Percentiles rank a stretch among this genome's conserved stretches.
phyloP scores from a whole-genome alignment of 2,329 filamentous ascomycete genomes.

The Paraphaeosphaeria sporulosa region DNA sequence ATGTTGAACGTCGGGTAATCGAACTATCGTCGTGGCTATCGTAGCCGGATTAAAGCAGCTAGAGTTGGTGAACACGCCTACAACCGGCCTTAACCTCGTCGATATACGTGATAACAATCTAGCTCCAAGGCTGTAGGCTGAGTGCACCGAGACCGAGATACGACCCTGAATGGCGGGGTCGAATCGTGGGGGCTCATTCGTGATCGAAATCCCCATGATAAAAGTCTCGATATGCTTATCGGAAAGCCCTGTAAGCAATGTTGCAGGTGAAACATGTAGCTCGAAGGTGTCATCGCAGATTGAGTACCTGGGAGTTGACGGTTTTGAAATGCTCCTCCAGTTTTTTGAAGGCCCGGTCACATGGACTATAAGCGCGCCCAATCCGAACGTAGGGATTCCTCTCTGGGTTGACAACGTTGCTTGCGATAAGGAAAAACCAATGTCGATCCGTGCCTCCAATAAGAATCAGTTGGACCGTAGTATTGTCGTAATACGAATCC shows the following conservation, averaged over 20 bases:
- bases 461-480: constrained; percentile 6
- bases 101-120: background rate
- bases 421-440: constrained; percentile 15
- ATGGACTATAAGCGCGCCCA: constrained; percentile 10
- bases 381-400: constrained; percentile 13
- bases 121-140: background rate
- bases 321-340: constrained; percentile 7
- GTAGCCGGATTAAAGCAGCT: background rate
- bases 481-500: constrained; percentile 12
- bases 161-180: background rate
- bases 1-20: background rate
- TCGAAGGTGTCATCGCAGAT: constrained; percentile 11
- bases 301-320: background rate
- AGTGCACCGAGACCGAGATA: background rate
- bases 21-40: background rate
- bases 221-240: background rate
- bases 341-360: constrained; percentile 7
- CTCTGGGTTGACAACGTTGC: constrained; percentile 9
- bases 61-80: background rate
- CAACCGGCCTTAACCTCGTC: background rate
- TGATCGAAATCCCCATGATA: background rate
- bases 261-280: background rate
- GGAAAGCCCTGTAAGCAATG: background rate
- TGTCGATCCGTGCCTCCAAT: constrained; percentile 8
- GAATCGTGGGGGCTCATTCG: background rate